Percentiles rank a stretch among this genome's conserved stretches.
Evolutionary conservation across 2,329 filamentous ascomycete species (phyloP).

Genomic region (Phialocephala subalpina): DNA sequence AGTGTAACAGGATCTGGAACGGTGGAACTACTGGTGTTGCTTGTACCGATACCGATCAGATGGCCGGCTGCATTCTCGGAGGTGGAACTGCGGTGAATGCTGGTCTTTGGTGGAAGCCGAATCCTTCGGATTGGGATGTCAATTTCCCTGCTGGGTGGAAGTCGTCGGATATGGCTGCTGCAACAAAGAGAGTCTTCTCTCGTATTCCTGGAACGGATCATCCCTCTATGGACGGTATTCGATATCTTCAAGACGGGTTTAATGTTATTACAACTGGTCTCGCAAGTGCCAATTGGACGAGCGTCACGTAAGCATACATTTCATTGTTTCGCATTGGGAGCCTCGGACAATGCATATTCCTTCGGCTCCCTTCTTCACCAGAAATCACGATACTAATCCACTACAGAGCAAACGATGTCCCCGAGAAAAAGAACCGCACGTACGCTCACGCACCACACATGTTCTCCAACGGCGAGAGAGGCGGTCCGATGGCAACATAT

Average conservation of each 20-base stretch:
- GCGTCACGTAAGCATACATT: slow-evolving; percentile 58
- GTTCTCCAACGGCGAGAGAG: slow-evolving; percentile 71
- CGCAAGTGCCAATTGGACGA: slow-evolving; percentile 65
- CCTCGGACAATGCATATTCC: no score
- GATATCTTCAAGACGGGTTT: slow-evolving; percentile 74
- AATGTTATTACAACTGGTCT: slow-evolving; percentile 68
- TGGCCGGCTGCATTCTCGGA: slow-evolving; percentile 76
- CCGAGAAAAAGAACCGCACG: slow-evolving; percentile 70
- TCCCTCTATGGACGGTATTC: slow-evolving; percentile 71
- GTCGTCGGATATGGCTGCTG: slow-evolving; percentile 64
- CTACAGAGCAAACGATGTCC: slow-evolving; percentile 64
- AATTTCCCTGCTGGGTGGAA: slow-evolving; percentile 80
- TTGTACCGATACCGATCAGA: slow-evolving; percentile 75
- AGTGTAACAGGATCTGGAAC: slow-evolving; percentile 70
- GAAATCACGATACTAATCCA: no score
- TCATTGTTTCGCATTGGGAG: no score
- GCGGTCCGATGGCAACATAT: slow-evolving; percentile 76
- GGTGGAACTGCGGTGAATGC: slow-evolving; percentile 65
- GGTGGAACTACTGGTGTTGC: slow-evolving; percentile 54
- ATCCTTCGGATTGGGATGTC: slow-evolving; percentile 71
- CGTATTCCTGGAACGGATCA: slow-evolving; percentile 75
- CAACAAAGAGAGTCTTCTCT: slow-evolving; percentile 68
- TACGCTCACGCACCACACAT: slow-evolving; percentile 73
- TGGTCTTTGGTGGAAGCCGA: slow-evolving; percentile 71
- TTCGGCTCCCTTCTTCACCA: no score